Conservation (phyloP, 495 filamentous ascomycete genomes). For the Hypomontagnella monticulosa region DNA sequence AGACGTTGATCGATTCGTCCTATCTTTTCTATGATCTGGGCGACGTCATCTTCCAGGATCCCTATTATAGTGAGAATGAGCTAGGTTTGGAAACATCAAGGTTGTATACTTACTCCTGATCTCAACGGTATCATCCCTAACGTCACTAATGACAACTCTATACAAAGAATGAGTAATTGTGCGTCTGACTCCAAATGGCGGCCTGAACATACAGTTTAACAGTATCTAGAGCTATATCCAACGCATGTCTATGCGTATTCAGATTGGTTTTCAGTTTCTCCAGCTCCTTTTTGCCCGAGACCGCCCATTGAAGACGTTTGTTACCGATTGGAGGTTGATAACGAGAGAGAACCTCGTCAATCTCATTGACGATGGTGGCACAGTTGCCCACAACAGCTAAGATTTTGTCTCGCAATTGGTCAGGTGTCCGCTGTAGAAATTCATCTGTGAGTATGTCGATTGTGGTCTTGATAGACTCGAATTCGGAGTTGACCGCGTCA, state of each 20-base stretch:
- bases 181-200: too few relatives aligned
- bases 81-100: too few relatives aligned
- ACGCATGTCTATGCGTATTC: neutral
- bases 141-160: too few relatives aligned
- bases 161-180: too few relatives aligned
- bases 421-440: neutral
- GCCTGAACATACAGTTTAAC: neutral
- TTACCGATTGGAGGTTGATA: neutral
- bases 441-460: neutral
- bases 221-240: neutral
- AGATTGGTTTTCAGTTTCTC: neutral
- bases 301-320: neutral
- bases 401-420: neutral
- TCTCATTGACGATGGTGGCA: neutral
- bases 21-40: neutral
- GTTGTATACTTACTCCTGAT: too few relatives aligned
- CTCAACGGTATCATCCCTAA: too few relatives aligned
- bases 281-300: neutral
- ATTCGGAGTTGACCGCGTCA: neutral
- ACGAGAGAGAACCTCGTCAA: neutral
- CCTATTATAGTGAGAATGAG: too few relatives aligned
- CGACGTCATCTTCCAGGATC: neutral
- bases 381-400: neutral
- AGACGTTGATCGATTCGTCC: neutral
- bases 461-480: neutral